phyloP scores from a whole-genome alignment of 495 filamentous ascomycete genomes.

The Xylaria telfairii region DNA sequence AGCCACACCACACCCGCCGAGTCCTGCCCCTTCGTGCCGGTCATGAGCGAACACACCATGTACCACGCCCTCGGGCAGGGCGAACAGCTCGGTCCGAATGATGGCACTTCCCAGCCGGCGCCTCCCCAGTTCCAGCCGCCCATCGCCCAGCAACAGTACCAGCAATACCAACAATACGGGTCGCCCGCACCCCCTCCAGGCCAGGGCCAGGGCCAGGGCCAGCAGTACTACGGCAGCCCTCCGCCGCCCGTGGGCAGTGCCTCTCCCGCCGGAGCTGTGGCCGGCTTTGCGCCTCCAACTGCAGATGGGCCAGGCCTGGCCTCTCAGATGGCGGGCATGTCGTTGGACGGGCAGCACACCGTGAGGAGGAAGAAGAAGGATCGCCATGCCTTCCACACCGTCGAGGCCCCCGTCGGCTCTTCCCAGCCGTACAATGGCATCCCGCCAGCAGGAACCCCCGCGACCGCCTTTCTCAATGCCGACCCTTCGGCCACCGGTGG shows the following conservation, averaged over 20 bases:
- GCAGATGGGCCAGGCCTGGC: conserved; percentile 65
- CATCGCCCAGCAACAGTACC: conserved; percentile 60
- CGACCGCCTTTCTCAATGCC: conserved; percentile 75
- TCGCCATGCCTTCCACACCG: conserved; percentile 86
- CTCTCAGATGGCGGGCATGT: conserved; percentile 87
- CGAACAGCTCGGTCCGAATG: conserved; percentile 65
- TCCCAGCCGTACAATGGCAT: conserved; percentile 71
- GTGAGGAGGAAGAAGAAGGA: conserved; percentile 86
- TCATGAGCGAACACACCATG: conserved; percentile 78
- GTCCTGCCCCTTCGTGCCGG: conserved; percentile 9
- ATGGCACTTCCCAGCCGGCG: conserved; percentile 62
- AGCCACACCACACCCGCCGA: neutral
- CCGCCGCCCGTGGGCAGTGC: conserved; percentile 42
- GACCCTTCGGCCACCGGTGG: conserved; percentile 49
- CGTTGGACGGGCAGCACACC: conserved; percentile 60
- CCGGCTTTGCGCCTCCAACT: conserved; percentile 44
- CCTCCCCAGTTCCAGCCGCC: conserved; percentile 63
- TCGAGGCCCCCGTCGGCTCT: conserved; percentile 71
- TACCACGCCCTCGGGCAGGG: conserved; percentile 76
- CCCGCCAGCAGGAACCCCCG: conserved; percentile 62
- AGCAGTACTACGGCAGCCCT: conserved; percentile 45
- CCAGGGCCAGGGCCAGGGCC: conserved; percentile 37
- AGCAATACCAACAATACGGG: conserved; percentile 70
- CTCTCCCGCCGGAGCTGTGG: conserved; percentile 40
- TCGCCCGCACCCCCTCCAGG: conserved; percentile 32